phyloP scores from a whole-genome alignment of 176 grass and related monocot genomes.

The Secale cereale region DNA sequence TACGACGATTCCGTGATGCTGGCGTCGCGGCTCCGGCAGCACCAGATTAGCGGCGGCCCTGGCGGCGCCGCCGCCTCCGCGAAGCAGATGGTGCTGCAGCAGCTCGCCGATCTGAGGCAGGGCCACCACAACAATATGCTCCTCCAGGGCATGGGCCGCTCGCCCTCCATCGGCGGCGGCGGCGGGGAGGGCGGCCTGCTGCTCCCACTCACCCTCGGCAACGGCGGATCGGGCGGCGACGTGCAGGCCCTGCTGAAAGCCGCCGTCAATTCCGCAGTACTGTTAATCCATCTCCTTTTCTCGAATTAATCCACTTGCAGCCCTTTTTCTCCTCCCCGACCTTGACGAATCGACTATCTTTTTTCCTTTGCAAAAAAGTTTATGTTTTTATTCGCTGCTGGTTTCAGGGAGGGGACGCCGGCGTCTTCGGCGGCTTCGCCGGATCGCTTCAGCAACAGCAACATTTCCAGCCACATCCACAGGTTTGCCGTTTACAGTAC shows the following conservation, averaged over 20 bases:
- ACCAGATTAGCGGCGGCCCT: conserved; percentile 71
- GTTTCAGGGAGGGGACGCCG: conserved; percentile 46
- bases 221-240: conserved; percentile 38
- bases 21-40: conserved; percentile 65
- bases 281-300: not conserved
- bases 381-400: conserved; percentile 9
- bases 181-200: conserved; percentile 31
- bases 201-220: conserved; percentile 54
- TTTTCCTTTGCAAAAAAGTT: conserved; percentile 10
- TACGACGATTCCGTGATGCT: conserved; percentile 83
- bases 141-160: conserved; percentile 45
- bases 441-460: conserved; percentile 57
- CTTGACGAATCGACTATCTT: conserved; percentile 19
- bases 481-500: conserved; percentile 21
- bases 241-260: conserved; percentile 53
- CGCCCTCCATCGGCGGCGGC: conserved; percentile 16
- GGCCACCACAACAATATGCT: conserved; percentile 51
- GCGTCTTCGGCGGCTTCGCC: conserved; percentile 50
- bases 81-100: conserved; percentile 76
- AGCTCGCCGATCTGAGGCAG: conserved; percentile 46
- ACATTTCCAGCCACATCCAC: conserved; percentile 55
- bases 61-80: not conserved
- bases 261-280: conserved; percentile 48
- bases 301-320: conserved; percentile 28
- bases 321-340: not conserved